A percentile compares a stretch with the other conserved stretches of the same genome.
These are phyloP conservation scores for Rhizopogon vesiculosus DNA, from an alignment of 768 basidiomycete genomes.

Conservation along the genomic window DNA sequence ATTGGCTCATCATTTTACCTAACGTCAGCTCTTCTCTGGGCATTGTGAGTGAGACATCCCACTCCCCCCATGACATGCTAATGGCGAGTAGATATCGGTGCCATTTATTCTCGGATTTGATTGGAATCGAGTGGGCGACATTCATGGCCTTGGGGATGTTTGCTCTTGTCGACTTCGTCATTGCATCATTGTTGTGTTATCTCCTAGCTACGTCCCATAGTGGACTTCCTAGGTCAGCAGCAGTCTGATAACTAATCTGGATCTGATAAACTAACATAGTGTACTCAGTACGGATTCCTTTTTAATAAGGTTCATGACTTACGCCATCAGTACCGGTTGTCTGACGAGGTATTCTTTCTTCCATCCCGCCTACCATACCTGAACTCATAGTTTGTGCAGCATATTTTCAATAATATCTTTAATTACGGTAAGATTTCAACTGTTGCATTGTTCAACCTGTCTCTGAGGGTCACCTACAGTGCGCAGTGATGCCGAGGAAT, in stretches of 20 bases:
- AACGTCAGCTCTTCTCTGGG: background rate
- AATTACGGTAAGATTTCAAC: background rate
- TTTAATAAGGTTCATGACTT: background rate
- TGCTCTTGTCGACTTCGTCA: background rate
- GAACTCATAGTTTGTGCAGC: background rate
- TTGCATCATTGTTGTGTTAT: constrained; percentile 4
- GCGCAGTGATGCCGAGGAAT: constrained; percentile 1
- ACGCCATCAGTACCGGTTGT: background rate
- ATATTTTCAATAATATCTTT: background rate
- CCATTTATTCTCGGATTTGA: background rate
- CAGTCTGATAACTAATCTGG: background rate
- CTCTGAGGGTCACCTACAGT: background rate
- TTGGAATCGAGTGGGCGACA: background rate
- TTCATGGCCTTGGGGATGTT: background rate
- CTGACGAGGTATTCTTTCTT: background rate
- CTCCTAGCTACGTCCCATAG: background rate
- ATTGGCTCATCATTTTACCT: background rate
- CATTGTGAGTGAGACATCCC: background rate
- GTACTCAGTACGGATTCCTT: constrained; percentile 1
- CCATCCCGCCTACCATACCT: background rate
- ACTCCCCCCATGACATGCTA: background rate
- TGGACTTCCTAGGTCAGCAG: background rate
- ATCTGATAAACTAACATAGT: background rate
- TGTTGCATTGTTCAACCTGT: background rate
- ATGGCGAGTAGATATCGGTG: background rate